Conservation (phyloP, 768 basidiomycete genomes). For the Lentinula sp. region DNA sequence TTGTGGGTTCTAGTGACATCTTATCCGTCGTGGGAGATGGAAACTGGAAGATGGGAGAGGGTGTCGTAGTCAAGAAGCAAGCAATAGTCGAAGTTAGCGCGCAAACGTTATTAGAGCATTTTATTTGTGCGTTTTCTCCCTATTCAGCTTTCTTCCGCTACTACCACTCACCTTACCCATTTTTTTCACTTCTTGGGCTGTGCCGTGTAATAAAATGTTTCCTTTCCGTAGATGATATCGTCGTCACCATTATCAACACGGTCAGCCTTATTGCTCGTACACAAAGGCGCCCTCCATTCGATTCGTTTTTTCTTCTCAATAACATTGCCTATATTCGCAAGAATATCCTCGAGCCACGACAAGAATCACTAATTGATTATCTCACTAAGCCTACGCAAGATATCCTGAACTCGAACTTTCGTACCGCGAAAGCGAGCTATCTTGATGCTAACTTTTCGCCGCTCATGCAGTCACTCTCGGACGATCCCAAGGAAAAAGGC, state of each 20-base stretch:
- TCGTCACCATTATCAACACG: constrained; percentile 55
- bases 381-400: constrained; percentile 61
- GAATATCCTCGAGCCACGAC: constrained; percentile 48
- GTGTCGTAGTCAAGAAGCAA: constrained; percentile 53
- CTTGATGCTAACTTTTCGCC: constrained; percentile 81
- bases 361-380: constrained; percentile 39
- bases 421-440: constrained; percentile 79
- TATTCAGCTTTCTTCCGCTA: not conserved
- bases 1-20: constrained; percentile 59
- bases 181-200: too few species aligned
- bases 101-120: constrained; percentile 65
- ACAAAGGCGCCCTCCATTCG: constrained; percentile 55
- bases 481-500: constrained; percentile 56
- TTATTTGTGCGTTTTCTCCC: constrained; percentile 46
- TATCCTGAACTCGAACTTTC: constrained; percentile 60
- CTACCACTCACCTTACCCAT: not conserved
- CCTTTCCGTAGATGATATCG: constrained; percentile 56
- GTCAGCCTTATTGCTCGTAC: constrained; percentile 59
- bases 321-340: constrained; percentile 68
- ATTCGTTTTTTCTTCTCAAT: constrained; percentile 75
- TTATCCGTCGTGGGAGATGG: constrained; percentile 75
- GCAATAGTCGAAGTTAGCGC: constrained; percentile 50
- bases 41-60: constrained; percentile 91
- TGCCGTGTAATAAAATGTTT: too few species aligned
- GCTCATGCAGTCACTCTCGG: constrained; percentile 60